These are phyloP conservation scores for Sindora glabra DNA, from an alignment of 306 rosid genomes.

Conservation along the genomic window DNA sequence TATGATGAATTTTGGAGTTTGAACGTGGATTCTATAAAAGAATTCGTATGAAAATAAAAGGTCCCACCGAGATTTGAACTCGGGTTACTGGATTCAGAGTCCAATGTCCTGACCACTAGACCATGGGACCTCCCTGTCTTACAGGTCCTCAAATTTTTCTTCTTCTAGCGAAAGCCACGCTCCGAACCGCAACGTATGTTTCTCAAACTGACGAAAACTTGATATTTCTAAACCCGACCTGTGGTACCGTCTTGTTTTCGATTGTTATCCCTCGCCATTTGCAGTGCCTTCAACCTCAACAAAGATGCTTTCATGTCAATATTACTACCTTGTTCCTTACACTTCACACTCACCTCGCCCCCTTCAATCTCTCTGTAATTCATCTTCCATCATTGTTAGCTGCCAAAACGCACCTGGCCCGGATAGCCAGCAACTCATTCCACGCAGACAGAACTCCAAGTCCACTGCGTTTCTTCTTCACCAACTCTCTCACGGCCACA, in stretches of 20 bases:
- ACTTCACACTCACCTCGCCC: constrained; percentile 10
- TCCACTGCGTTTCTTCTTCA: constrained; percentile 50
- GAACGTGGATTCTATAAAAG: too few species aligned
- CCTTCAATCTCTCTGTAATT: constrained; percentile 3
- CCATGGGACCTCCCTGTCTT: constrained; percentile 45
- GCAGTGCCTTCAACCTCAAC: not conserved
- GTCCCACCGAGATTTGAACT: constrained; percentile 62
- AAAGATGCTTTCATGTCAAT: constrained; percentile 34
- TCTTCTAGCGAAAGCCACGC: too few species aligned
- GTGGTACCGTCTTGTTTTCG: too few species aligned
- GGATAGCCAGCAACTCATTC: constrained; percentile 20
- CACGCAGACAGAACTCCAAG: constrained; percentile 71
- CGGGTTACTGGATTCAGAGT: constrained; percentile 64
- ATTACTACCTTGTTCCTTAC: constrained; percentile 15
- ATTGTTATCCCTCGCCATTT: constrained; percentile 12
- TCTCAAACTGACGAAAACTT: too few species aligned
- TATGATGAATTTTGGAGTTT: too few species aligned
- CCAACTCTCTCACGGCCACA: constrained; percentile 22
- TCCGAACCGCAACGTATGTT: too few species aligned
- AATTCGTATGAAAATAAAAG: too few species aligned
- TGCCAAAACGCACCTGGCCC: constrained; percentile 25
- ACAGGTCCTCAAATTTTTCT: too few species aligned
- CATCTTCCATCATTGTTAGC: constrained; percentile 10
- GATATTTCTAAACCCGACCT: too few species aligned
- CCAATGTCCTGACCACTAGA: constrained; percentile 71